Conservation (phyloP, 306 rosid species). For the Ceratonia siliqua region DNA sequence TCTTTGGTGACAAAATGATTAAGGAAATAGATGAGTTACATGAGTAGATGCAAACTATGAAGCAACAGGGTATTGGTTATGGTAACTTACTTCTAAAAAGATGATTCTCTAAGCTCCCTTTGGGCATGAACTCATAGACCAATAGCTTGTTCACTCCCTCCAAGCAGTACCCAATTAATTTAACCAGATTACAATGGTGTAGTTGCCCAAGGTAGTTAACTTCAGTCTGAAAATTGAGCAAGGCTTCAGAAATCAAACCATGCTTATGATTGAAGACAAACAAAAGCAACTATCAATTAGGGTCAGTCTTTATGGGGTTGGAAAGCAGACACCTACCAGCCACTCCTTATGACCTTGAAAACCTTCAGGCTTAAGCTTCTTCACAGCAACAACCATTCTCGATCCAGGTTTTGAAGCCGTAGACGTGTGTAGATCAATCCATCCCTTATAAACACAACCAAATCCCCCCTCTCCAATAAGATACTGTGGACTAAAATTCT, state of each 20-base stretch:
- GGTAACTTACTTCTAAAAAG: conserved; percentile 82
- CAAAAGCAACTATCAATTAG: no score
- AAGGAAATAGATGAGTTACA: no score
- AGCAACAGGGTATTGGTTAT: no score
- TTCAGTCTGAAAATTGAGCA: conserved; percentile 81
- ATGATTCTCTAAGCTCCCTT: conserved; percentile 89
- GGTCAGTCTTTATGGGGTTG: not conserved
- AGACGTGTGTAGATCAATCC: conserved; percentile 58
- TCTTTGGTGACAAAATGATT: no score
- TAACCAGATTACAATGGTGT: conserved; percentile 88
- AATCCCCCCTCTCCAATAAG: conserved; percentile 91
- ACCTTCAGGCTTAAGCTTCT: conserved; percentile 90
- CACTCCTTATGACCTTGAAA: conserved; percentile 97
- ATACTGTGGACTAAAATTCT: conserved; percentile 63
- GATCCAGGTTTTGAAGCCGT: conserved; percentile 51
- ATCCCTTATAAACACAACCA: conserved; percentile 81
- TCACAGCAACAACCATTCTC: conserved; percentile 76
- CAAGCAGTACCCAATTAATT: conserved; percentile 83
- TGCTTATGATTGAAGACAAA: no score
- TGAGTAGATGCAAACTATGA: no score
- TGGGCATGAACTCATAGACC: conserved; percentile 88
- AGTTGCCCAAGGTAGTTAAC: conserved; percentile 83
- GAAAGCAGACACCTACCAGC: conserved; percentile 64
- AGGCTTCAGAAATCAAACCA: no score
- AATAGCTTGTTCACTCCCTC: conserved; percentile 84